Base-by-base conservation (phyloP, 129 eudicot genomes). In the Dittrichia graveolens region DNA sequence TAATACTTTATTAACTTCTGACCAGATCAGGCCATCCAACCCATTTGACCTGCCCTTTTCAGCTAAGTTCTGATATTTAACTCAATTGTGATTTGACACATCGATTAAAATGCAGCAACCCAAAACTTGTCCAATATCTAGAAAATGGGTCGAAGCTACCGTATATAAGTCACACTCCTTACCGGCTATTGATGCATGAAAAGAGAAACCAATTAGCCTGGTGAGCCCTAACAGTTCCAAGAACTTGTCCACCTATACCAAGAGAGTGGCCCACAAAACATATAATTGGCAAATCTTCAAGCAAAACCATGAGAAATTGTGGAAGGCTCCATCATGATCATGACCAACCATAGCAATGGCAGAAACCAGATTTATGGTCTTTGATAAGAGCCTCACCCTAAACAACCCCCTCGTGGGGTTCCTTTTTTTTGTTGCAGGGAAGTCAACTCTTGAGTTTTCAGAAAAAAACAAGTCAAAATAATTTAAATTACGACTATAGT, bases 291-390 rank as follows among this genome's bases (percentile, higher is more conserved):
- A 65, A 75, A 75, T 65, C 79, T 75, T 75, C 40, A 65, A 75
- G 79, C 66, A 65, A 75, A 54, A 65, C 46, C 46, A 54, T 15
- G 58, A 35, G 53, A 75, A 41, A 19, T 75, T 75, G 65, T 75
- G 79, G 65, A 66, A 65, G 57, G 47, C 79, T 58, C 75, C 60
- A 76, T 76, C 75, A 75, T 65, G 69, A 69, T 24, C 67, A 55
- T 43, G 61, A 67, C 72, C 69, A 60, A 60, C 69, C 50, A 37
- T 46, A 50, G 52, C 14, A 58, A 44, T 9, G 6, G 14, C 50
- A 67, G 31, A 57, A 45, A 40, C 12, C 13, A 75, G 54, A 55
- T 13, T 15, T 38, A 4, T 60, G n/a, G 12, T 60, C 65, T 14
- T 61, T 10, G 39, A 0, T 38, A 61, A 13, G 45, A 38, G 39